Percentiles rank a stretch among this genome's conserved stretches.
Evolutionary conservation across 441 rosid species (phyloP).

Genomic region (Flueggea neowawraea): DNA sequence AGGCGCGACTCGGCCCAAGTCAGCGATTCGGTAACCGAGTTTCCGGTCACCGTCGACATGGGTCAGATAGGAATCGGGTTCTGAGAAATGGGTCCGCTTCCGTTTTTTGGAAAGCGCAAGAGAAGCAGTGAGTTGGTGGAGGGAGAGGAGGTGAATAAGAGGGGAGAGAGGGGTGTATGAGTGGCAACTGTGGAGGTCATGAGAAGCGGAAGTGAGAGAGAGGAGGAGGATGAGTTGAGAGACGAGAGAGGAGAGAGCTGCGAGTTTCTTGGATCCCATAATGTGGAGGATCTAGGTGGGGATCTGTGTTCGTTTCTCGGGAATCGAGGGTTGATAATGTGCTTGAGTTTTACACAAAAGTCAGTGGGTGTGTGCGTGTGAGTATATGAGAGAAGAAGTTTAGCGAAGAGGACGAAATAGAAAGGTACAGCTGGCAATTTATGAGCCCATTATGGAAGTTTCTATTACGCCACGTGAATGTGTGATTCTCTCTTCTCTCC

Average conservation of each 20-base stretch:
- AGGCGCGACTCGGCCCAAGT: conserved; percentile 15
- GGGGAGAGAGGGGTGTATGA: conserved; percentile 27
- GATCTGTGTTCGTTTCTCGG: conserved; percentile 22
- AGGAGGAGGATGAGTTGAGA: conserved; percentile 41
- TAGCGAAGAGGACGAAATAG: too few relatives aligned
- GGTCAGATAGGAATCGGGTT: conserved; percentile 26
- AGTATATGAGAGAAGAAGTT: too few relatives aligned
- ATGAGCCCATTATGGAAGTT: too few relatives aligned
- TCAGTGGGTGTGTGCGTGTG: too few relatives aligned
- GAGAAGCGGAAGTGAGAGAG: conserved; percentile 23
- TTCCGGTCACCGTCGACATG: conserved; percentile 11
- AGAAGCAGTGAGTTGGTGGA: conserved; percentile 40
- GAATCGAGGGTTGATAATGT: conserved; percentile 24
- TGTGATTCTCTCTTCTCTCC: too few relatives aligned
- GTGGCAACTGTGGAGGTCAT: conserved; percentile 10
- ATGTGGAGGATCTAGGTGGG: neutral
- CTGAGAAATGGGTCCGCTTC: conserved; percentile 42
- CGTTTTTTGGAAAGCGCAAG: conserved; percentile 43
- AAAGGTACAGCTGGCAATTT: too few relatives aligned
- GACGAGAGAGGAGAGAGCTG: conserved; percentile 45
- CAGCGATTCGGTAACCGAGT: conserved; percentile 24
- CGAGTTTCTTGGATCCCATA: conserved; percentile 58
- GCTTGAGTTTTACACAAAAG: neutral
- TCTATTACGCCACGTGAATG: too few relatives aligned
- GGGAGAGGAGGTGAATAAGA: conserved; percentile 36